Evolutionary conservation across 257 asterid species (phyloP), one percentile per base, ranked within the genome.

Genomic region (Galeopsis tetrahit): DNA sequence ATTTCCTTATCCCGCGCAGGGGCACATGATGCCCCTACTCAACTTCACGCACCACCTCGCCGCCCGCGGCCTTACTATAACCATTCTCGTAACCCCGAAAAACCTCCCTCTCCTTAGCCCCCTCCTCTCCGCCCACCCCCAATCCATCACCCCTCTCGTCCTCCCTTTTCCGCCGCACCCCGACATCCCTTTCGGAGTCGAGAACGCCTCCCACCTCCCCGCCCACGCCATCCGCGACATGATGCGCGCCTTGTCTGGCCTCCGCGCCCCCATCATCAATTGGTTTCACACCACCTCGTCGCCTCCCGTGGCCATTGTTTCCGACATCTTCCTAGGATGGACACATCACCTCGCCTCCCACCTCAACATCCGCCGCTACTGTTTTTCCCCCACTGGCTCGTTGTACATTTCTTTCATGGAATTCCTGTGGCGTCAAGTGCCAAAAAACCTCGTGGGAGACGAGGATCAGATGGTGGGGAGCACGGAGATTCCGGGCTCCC

Each of bases 1-100:
- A 61, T 80, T 92, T 76, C 98, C 98, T 7, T 90, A 86, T 65
- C 97, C 98, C 7, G 97, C 96, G 10, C 98, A 90, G 72, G 98
- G 98, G 10, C 98, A 92, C 88, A 90, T 92, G 95, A 14, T 85
- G n/a, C 87, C 97, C 4, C 83, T 90, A 66, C 77, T 92, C 1
- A 84, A 90, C 63, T 78, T 92, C 10, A 74, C 92, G 40, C 85
- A 82, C 81, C 96, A 80, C 31, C 87, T 92, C 32, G 83, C 91
- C 67, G 55, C 73, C 61, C 86, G 85, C n/a, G 88, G 81, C 70
- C 56, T 82, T 58, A 46, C 85, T 81, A 67, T 90, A 17, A 92
- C 98, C 66, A 72, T 90, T 33, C 80, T 90, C 31, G 88, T 92
- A 10, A 92, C 98, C 36, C 96, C 96, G 0, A 87, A 85, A 66